These are phyloP conservation scores for Nematocida sp. DNA, from an alignment of 371 early-diverging fungal species.

Conservation along the genomic window DNA sequence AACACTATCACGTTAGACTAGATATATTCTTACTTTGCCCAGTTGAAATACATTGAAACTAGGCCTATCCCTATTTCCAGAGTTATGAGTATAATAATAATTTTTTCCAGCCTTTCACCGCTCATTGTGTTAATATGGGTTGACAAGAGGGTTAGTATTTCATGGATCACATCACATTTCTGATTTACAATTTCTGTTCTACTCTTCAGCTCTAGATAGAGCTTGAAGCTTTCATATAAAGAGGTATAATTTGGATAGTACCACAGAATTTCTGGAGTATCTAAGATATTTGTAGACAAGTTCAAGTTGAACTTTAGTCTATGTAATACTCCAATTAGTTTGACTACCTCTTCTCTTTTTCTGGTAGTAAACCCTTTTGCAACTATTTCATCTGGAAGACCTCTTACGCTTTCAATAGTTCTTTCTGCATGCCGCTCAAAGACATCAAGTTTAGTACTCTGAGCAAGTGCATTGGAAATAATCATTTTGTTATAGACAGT, in stretches of 20 bases:
- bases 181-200: conserved; percentile 70
- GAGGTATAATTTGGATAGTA: conserved; percentile 68
- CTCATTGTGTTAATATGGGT: conserved; percentile 69
- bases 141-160: conserved; percentile 66
- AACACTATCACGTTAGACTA: too few relatives aligned
- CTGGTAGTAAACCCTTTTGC: conserved; percentile 67
- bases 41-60: conserved; percentile 42
- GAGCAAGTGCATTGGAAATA: conserved; percentile 70
- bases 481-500: conserved; percentile 70
- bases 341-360: conserved; percentile 67
- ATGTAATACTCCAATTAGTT: conserved; percentile 68
- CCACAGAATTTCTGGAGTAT: conserved; percentile 71
- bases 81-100: conserved; percentile 65
- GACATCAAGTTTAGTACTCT: conserved; percentile 71
- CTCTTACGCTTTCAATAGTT: conserved; percentile 67
- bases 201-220: conserved; percentile 70
- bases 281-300: conserved; percentile 70
- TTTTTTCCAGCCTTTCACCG: conserved; percentile 68
- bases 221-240: conserved; percentile 69
- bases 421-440: conserved; percentile 70
- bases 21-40: not conserved
- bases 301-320: conserved; percentile 69
- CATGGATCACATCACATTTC: conserved; percentile 69
- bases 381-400: conserved; percentile 70
- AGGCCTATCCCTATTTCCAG: conserved; percentile 62